Conservation (phyloP, 192 early-diverging fungal genomes). For the Umbelopsis ramanniana region DNA sequence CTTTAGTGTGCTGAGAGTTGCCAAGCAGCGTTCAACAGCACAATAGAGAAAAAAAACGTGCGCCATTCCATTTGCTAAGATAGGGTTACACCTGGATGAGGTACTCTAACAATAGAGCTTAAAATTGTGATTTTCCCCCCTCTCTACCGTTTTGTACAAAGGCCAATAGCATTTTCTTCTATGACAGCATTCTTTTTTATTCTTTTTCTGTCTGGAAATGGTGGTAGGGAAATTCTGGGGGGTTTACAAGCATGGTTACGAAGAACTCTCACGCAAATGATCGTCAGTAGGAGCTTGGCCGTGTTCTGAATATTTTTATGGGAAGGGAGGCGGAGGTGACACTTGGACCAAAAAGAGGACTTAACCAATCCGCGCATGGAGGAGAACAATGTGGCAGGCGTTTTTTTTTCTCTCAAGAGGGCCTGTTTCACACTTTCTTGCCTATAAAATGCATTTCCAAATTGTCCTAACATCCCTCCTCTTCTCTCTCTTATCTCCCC, state of each 20-base stretch:
- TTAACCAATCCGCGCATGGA: constrained; percentile 20
- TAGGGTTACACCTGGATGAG: constrained; percentile 6
- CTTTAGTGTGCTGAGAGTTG: not conserved
- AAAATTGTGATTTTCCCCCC: not conserved
- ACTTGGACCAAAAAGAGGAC: constrained; percentile 9
- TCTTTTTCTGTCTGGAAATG: no score
- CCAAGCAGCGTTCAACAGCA: not conserved
- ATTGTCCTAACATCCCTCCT: not conserved
- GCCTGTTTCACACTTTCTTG: constrained; percentile 15
- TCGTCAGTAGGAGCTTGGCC: constrained; percentile 1
- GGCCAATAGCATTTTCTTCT: no score
- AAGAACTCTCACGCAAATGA: not conserved
- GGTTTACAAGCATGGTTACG: no score
- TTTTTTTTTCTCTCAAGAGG: not conserved
- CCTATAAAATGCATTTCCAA: not conserved
- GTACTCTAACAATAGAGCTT: not conserved
- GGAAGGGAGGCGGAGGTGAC: not conserved
- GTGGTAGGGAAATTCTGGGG: no score
- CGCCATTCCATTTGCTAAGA: not conserved
- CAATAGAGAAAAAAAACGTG: not conserved
- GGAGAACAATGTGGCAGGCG: constrained; percentile 22
- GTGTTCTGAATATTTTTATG: not conserved
- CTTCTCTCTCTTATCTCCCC: not conserved
- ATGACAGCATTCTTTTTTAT: no score
- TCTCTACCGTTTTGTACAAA: not conserved